Base-by-base conservation (phyloP, 1,284 basidiomycete species). In the Psilocybe mexicana region DNA sequence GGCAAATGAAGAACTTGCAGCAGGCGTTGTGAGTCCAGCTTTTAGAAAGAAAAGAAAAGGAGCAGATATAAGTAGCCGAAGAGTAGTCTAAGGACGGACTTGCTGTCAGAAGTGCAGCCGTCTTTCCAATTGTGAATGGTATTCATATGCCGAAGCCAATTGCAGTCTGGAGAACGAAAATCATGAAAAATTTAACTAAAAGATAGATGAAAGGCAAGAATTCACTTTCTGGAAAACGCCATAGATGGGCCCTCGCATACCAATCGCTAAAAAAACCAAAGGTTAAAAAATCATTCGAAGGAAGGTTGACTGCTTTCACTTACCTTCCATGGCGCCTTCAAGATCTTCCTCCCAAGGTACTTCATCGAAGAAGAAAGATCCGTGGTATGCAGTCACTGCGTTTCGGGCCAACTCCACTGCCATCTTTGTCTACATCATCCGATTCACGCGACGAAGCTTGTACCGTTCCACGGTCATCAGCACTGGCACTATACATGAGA, bases 251-350 rank as follows among this genome's bases (percentile, higher is more conserved):
- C 96, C 96, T 57, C 93, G 80, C 75, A 98, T 80, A 7, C 95
- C 96, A 65, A 98, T 89, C 2, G 94, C 93, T 90, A 69, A 3
- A 36, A 46, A 48, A 55, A 18, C 18, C 48, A 55, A 61, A 65
- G 18, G n/a, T 43, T 14, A 45, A 33, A 7, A 58, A 49, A 46
- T 54, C 59, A 53, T 5, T 40, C 38, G 38, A 40, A 40, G 38
- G 4, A 8, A 8, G 18, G 18, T 18, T 18, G 18, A 18, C 18
- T 18, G 18, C 18, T 18, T 18, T 43, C 38, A 67, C 78, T 63
- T 65, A 89, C 91, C 90, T 82, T 95, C 93, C 67, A 96, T 79
- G 4, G 91, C 89, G 24, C 92, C 93, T 63, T 95, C 93, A 84
- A 94, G 88, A 66, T 95, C 93, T 65, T 94, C 93, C 58, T 93